These are phyloP conservation scores for Yamadazyma dushanensis DNA, from an alignment of 1,139 yeast genomes.

Conservation along the genomic window DNA sequence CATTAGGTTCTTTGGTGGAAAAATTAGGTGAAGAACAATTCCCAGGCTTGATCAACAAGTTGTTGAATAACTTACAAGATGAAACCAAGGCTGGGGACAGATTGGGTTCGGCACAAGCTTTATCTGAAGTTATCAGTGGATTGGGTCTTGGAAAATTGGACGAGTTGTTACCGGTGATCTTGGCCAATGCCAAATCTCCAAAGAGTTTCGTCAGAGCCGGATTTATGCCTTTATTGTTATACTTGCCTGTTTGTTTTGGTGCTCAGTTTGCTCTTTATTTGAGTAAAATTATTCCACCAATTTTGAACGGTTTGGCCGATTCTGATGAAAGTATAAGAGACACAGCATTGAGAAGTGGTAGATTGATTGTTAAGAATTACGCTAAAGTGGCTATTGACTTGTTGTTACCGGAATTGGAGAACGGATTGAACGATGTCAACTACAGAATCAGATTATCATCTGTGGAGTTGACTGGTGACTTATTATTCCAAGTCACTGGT, in stretches of 20 bases:
- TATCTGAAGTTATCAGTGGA: conserved; percentile 91
- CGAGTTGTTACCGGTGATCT: conserved; percentile 78
- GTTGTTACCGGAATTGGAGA: conserved; percentile 89
- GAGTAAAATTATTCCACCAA: conserved; percentile 82
- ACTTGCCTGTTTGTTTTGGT: conserved; percentile 94
- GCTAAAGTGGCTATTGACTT: conserved; percentile 93
- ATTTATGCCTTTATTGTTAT: conserved; percentile 84
- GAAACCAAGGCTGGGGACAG: conserved; percentile 87
- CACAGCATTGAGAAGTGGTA: conserved; percentile 88
- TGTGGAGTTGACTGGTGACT: conserved; percentile 95
- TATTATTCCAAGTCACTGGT: conserved; percentile 93
- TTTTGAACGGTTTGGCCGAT: conserved; percentile 89
- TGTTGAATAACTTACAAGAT: conserved; percentile 75
- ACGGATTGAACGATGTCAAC: conserved; percentile 79
- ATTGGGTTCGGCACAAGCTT: conserved; percentile 95
- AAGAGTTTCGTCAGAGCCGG: conserved; percentile 84
- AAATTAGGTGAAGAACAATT: conserved; percentile 94
- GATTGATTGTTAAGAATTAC: conserved; percentile 86
- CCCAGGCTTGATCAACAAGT: conserved; percentile 87
- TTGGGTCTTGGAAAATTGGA: conserved; percentile 85
- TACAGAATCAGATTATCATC: conserved; percentile 91
- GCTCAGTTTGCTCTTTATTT: conserved; percentile 88
- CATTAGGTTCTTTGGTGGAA: conserved; percentile 93
- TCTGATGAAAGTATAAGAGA: conserved; percentile 84
- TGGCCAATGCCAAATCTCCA: conserved; percentile 67